phyloP scores from a whole-genome alignment of 208 protist genomes.

The Leishmania major region DNA sequence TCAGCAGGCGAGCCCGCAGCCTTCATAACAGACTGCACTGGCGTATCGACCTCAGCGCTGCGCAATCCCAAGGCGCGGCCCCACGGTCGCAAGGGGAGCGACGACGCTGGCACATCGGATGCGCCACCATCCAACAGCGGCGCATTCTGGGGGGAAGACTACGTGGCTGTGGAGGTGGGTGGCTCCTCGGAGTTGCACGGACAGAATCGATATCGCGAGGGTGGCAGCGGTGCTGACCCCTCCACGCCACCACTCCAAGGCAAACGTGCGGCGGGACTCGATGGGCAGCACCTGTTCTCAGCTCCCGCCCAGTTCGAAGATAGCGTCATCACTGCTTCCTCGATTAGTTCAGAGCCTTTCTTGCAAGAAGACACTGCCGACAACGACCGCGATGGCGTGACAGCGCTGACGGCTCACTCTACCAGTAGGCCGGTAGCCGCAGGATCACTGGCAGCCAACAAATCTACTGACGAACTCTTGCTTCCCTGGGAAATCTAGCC shows the following conservation, averaged over 20 bases:
- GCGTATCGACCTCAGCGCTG: background rate
- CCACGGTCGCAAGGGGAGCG: background rate
- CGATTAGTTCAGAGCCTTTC: background rate
- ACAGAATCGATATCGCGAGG: background rate
- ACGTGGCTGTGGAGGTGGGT: background rate
- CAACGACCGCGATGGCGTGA: background rate
- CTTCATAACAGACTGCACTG: background rate
- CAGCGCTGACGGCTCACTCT: background rate
- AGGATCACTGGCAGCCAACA: background rate
- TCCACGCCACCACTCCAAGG: background rate
- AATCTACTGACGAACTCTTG: background rate
- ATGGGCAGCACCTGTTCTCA: background rate
- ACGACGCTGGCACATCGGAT: background rate
- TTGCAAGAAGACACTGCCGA: background rate
- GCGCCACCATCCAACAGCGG: background rate
- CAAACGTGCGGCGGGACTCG: background rate
- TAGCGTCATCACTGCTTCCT: background rate
- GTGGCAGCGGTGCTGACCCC: background rate
- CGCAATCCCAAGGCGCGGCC: background rate
- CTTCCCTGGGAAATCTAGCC: conserved; percentile 13
- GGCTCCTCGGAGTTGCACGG: background rate
- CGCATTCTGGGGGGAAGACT: background rate
- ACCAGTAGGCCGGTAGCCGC: background rate
- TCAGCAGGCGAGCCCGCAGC: background rate
- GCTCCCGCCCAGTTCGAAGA: background rate